A percentile compares a stretch with the other conserved stretches of the same genome.
phyloP scores from a whole-genome alignment of 1,284 basidiomycete genomes.

The Tilletia walkeri region DNA sequence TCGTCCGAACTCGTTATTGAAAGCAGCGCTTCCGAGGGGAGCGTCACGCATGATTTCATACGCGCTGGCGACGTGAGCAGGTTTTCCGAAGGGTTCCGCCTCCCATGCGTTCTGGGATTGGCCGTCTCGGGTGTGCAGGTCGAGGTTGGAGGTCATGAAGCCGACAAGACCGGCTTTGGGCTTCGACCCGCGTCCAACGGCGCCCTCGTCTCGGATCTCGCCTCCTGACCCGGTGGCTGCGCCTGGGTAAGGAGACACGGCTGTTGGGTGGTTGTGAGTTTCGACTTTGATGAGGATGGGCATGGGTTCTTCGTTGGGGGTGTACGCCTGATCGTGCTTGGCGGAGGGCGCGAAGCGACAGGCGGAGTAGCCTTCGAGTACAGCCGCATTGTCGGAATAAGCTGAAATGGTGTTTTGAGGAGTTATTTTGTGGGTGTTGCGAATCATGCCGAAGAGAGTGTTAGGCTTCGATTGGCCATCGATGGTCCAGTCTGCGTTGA shows the following conservation, averaged over 20 bases:
- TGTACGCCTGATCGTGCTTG: conserved; percentile 24
- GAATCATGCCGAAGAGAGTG: conserved; percentile 95
- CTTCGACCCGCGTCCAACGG: conserved; percentile 88
- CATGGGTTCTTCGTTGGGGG: conserved; percentile 61
- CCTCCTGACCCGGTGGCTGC: conserved; percentile 97
- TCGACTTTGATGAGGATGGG: conserved; percentile 96
- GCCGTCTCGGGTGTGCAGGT: conserved; percentile 37
- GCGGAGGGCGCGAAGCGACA: conserved; percentile 74
- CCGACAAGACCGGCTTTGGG: conserved; percentile 94
- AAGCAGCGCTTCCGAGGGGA: conserved; percentile 88
- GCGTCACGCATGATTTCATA: conserved; percentile 97
- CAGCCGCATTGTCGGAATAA: conserved; percentile 97
- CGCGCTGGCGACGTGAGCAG: conserved; percentile 84
- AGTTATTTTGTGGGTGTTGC: conserved; percentile 84
- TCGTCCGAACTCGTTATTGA: conserved; percentile 98
- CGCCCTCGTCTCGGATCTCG: conserved; percentile 96
- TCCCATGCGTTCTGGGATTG: conserved; percentile 45
- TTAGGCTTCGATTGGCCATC: conserved; percentile 69
- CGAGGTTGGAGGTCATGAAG: conserved; percentile 90
- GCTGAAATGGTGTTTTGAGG: conserved; percentile 77
- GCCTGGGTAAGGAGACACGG: conserved; percentile 94
- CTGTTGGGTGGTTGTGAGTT: conserved; percentile 98
- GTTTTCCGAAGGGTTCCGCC: conserved; percentile 67
- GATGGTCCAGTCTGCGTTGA: conserved; percentile 95
- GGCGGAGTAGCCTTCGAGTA: conserved; percentile 74